Base-by-base conservation (phyloP, 169 alveolate genomes). In the Plasmodium vinckei region DNA sequence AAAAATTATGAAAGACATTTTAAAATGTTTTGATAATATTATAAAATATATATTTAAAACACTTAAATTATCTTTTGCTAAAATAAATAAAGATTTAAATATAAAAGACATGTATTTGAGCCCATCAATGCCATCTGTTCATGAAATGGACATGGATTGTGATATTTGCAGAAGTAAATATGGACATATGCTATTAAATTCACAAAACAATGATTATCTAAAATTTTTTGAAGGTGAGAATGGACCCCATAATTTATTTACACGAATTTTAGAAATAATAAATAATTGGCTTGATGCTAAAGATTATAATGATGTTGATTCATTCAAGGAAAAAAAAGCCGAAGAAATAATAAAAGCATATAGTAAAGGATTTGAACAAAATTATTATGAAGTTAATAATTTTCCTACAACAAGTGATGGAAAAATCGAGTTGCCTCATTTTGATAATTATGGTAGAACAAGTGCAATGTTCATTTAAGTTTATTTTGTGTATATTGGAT, bases 141-240 rank as follows among this genome's bases (percentile, higher is more conserved):
- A 79, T 46, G 84, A 79, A 33, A 65, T 79, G 60, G 82, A 79
- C 25, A 79, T 79, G 21, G 60, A 49, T 17, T 67, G 89, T 47
- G 82, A 79, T 9, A 54, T 79, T 12, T 79, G 82, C 27, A 79
- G 84, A 54, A 42, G 25, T n/a, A 67, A 67, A 49, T 79, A 90
- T 82, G 94, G 94, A 17, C 63, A 84, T 51, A 88, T 86, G 51
- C 19, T 59, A n/a, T 39, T 82, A 21, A 64, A 73, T 44, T 25
- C 57, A 10, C 63, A 56, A 9, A 68, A 63, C 15, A 57, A 27
- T 19, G 72, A 75, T 69, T 90, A 82, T 17, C 51, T 79, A 65
- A 51, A 69, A 17, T 67, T 65, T 71, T 79, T 79, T 49, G 89
- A 79, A 67, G 89, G 82, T 6, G 15, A 25, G 12, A 82, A 79